Conservation (phyloP, 768 basidiomycete genomes). For the Naganishia vaughanmartiniae region DNA sequence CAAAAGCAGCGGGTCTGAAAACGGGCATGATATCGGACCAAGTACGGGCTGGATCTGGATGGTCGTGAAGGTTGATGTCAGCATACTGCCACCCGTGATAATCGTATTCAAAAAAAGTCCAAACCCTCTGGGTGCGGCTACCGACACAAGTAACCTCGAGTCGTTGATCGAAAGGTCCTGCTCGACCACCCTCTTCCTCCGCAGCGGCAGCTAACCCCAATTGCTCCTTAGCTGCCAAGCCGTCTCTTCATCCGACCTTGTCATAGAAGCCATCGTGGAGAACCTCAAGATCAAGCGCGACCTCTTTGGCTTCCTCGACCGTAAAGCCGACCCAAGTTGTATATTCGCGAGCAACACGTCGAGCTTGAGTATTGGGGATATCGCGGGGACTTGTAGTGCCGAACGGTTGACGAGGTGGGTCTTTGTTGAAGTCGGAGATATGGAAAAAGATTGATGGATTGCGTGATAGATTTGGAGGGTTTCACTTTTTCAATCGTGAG, state of each 20-base stretch:
- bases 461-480: conserved; percentile 51
- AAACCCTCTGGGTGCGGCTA: background rate
- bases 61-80: too few relatives aligned
- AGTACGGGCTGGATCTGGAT: too few relatives aligned
- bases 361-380: conserved; percentile 52
- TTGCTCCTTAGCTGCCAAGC: conserved; percentile 41
- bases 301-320: conserved; percentile 53
- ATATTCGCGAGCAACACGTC: conserved; percentile 56
- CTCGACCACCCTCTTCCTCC: background rate
- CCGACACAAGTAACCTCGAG: background rate
- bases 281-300: conserved; percentile 54
- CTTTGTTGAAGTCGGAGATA: background rate
- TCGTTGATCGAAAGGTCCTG: background rate
- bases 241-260: conserved; percentile 51
- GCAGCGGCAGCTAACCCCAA: background rate
- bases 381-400: conserved; percentile 46
- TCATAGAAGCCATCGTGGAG: conserved; percentile 57
- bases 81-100: too few relatives aligned
- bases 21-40: too few relatives aligned
- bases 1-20: too few relatives aligned
- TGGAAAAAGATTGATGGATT: background rate
- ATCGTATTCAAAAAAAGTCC: too few relatives aligned
- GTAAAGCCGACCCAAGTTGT: conserved; percentile 34
- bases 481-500: conserved; percentile 56
- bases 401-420: conserved; percentile 47